Conservation (phyloP, 192 early-diverging fungal genomes). For the Chytriomyces confervae region DNA sequence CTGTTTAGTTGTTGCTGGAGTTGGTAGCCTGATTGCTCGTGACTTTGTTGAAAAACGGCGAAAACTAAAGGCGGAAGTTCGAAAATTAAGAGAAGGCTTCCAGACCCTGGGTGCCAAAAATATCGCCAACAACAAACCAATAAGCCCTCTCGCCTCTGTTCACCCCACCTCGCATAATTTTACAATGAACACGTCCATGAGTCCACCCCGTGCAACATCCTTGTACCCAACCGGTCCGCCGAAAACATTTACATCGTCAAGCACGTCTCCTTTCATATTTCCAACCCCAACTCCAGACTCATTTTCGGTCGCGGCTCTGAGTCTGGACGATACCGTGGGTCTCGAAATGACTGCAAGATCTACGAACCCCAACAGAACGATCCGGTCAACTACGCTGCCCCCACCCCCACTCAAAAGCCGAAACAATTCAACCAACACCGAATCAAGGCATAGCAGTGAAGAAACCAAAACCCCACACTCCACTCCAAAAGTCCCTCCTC, state of each 20-base stretch:
- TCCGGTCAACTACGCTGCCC: not conserved
- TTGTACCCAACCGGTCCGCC: not conserved
- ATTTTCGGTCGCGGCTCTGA: not conserved
- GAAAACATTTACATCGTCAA: not conserved
- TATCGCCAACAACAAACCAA: not conserved
- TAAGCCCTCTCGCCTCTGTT: not conserved
- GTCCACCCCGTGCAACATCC: too few relatives aligned
- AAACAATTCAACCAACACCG: too few relatives aligned
- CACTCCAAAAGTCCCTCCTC: not conserved
- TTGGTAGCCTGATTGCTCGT: conserved; percentile 66
- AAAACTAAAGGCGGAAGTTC: not conserved
- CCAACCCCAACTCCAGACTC: not conserved
- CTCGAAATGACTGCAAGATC: not conserved
- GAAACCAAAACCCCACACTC: too few relatives aligned
- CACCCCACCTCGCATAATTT: not conserved
- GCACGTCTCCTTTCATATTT: not conserved
- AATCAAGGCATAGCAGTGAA: too few relatives aligned
- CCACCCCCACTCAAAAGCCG: not conserved
- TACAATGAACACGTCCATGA: too few relatives aligned
- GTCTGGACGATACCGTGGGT: not conserved
- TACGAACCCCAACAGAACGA: not conserved
- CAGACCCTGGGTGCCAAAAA: not conserved
- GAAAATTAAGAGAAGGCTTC: not conserved
- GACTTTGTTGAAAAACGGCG: conserved; percentile 32
- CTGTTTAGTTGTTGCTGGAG: conserved; percentile 72